phyloP scores from a whole-genome alignment of 2,329 filamentous ascomycete genomes.

The Trichothecium roseum region DNA sequence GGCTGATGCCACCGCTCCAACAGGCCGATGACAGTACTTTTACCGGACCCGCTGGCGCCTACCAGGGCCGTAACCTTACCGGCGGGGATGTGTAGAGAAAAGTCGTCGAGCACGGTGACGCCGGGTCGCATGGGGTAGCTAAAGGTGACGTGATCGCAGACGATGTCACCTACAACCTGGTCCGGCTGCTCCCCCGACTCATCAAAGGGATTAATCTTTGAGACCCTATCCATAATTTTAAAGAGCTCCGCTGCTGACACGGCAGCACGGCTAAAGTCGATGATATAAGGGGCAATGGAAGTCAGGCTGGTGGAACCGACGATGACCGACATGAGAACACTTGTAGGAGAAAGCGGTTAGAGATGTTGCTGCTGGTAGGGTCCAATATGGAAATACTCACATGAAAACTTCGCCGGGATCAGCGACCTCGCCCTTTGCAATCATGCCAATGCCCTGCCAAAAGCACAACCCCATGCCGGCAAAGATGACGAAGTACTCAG shows the following conservation, averaged over 20 bases:
- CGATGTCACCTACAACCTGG: conserved; percentile 10
- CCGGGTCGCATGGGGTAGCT: conserved; percentile 24
- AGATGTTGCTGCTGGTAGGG: no score
- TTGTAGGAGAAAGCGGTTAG: no score
- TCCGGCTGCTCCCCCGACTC: conserved; percentile 7
- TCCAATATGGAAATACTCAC: no score
- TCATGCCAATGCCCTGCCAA: conserved; percentile 23
- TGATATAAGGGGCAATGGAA: conserved; percentile 9
- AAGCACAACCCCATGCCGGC: conserved; percentile 9
- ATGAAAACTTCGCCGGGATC: conserved; percentile 8
- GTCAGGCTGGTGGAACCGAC: conserved; percentile 11
- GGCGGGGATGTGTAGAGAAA: conserved; percentile 23
- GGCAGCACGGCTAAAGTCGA: conserved; percentile 10
- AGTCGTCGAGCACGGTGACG: conserved; percentile 19
- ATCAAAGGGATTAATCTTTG: conserved; percentile 13
- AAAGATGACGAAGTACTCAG: conserved; percentile 23
- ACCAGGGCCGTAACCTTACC: conserved; percentile 21
- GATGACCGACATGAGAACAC: conserved; percentile 15
- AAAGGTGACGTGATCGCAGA: conserved; percentile 20
- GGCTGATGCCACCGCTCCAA: conserved; percentile 29
- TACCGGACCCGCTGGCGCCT: conserved; percentile 3
- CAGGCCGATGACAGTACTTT: conserved; percentile 25
- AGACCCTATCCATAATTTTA: conserved; percentile 13
- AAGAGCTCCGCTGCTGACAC: conserved; percentile 13
- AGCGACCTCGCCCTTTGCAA: conserved; percentile 12